Evolutionary conservation across 2,329 filamentous ascomycete species (phyloP), one percentile per base, ranked within the genome.

Genomic region (Talaromyces sp.): DNA sequence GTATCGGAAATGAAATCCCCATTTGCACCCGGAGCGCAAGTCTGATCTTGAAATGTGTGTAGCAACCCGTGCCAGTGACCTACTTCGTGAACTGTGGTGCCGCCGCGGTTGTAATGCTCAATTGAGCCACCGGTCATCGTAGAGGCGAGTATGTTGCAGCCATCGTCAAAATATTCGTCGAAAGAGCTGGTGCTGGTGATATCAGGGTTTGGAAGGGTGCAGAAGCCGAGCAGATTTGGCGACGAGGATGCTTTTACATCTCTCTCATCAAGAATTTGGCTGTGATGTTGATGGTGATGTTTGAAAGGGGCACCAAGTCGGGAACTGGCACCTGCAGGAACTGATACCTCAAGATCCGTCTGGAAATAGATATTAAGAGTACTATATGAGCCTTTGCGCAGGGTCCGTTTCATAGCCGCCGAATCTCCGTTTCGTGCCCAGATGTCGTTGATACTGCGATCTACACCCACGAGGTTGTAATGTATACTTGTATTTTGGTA

Each of bases 331-430:
- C 71, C 69, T 13, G 65, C 69, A 6, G 71, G 59, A 4, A 62
- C 60, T 5, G 72, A 67, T 0, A 71, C 67, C 37, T 78, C 73
- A 16, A 87, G 78, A 64, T 86, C 78, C 37, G 82, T 83, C 73
- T 87, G 83, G 76, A 87, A 87, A 76, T 87, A 87, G 66, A 88
- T 76, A 72, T 88, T 88, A 41, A 87, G 78, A 1, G 81, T 80
- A 45, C 70, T 67, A 74, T 88, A 88, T 45, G 73, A 81, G 60
- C 85, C 85, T 65, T 80, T 75, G 24, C 84, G 83, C 2, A 87
- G 81, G 2, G 81, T 73, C 27, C 74, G 72, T 72, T 87, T 87
- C 82, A 87, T 84, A 10, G 68, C 77, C 56, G 81, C 71, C 68
- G 82, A 81, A 70, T 82, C 80, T 27, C 72, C 73, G 63, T 80